phyloP scores from a whole-genome alignment of 345 rosid species.

The Euclidium syriacum region DNA sequence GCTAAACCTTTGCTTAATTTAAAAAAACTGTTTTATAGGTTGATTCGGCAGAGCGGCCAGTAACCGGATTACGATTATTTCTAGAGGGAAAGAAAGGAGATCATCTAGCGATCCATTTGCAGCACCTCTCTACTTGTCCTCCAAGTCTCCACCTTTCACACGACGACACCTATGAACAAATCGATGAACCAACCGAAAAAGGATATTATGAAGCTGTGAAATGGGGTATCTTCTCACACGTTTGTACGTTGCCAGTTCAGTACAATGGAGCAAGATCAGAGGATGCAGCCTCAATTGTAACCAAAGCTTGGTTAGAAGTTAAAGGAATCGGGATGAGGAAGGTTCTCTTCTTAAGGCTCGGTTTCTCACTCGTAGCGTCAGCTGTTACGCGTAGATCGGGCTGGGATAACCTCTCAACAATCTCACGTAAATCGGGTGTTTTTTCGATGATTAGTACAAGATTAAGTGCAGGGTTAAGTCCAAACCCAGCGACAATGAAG shows the following conservation, averaged over 20 bases:
- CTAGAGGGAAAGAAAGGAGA: conserved; percentile 88
- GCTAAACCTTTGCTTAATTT: background rate
- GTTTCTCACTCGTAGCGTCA: conserved; percentile 67
- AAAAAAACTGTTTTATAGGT: conserved; percentile 41
- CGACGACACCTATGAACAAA: conserved; percentile 47
- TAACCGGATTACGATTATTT: conserved; percentile 82
- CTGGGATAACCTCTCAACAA: conserved; percentile 68
- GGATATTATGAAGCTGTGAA: conserved; percentile 82
- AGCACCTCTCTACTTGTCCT: conserved; percentile 75
- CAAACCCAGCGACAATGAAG: conserved; percentile 40
- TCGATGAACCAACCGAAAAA: conserved; percentile 41
- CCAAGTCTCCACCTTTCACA: conserved; percentile 51
- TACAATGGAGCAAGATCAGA: conserved; percentile 53
- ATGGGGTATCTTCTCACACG: conserved; percentile 92
- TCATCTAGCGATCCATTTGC: conserved; percentile 85
- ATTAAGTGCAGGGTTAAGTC: conserved; percentile 49
- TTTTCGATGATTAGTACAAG: conserved; percentile 71
- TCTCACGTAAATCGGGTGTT: conserved; percentile 71
- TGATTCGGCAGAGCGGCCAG: conserved; percentile 74
- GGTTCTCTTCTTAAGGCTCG: conserved; percentile 82
- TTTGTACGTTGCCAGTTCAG: conserved; percentile 83
- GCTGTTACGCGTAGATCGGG: conserved; percentile 66
- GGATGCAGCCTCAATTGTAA: conserved; percentile 68
- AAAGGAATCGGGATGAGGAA: conserved; percentile 76
- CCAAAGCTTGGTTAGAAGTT: conserved; percentile 93